These are phyloP conservation scores for Lachnellula arida DNA, from an alignment of 2,329 filamentous ascomycete species.

Conservation along the genomic window DNA sequence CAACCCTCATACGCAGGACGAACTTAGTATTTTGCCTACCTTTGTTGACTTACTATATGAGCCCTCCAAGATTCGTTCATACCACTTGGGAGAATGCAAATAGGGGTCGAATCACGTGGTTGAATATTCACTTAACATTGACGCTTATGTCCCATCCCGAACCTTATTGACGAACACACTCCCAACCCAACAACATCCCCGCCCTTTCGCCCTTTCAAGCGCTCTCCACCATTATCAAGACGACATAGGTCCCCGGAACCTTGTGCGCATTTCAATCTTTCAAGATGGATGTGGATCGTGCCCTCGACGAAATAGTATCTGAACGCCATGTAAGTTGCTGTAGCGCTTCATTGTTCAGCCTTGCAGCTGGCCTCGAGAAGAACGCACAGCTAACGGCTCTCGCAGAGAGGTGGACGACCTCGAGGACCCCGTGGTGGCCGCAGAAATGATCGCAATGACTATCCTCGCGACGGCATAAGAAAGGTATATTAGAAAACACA, in stretches of 20 bases:
- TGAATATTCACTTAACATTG: too few relatives aligned
- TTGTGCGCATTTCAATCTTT: neutral
- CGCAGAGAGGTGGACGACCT: constrained; percentile 27
- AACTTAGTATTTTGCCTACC: too few relatives aligned
- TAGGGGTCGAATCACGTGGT: too few relatives aligned
- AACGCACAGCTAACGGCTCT: constrained; percentile 15
- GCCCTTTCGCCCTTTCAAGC: neutral
- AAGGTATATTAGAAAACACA: constrained; percentile 55
- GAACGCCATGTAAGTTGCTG: constrained; percentile 50
- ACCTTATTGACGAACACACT: too few relatives aligned
- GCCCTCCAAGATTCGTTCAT: too few relatives aligned
- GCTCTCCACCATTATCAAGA: neutral
- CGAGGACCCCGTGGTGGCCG: constrained; percentile 30
- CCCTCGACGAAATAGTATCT: constrained; percentile 59
- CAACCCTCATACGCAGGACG: too few relatives aligned
- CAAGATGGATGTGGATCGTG: constrained; percentile 50
- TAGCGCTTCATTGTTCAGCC: constrained; percentile 19
- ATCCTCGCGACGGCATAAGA: constrained; percentile 81
- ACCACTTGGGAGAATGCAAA: too few relatives aligned
- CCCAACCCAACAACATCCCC: neutral
- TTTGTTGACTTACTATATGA: too few relatives aligned
- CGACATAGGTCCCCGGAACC: neutral
- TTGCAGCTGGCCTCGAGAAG: constrained; percentile 15
- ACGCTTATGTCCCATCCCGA: too few relatives aligned
- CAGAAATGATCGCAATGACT: constrained; percentile 38